Evolutionary conservation across 2,329 filamentous ascomycete species (phyloP).

Genomic region (Chlorencoelia australis): DNA sequence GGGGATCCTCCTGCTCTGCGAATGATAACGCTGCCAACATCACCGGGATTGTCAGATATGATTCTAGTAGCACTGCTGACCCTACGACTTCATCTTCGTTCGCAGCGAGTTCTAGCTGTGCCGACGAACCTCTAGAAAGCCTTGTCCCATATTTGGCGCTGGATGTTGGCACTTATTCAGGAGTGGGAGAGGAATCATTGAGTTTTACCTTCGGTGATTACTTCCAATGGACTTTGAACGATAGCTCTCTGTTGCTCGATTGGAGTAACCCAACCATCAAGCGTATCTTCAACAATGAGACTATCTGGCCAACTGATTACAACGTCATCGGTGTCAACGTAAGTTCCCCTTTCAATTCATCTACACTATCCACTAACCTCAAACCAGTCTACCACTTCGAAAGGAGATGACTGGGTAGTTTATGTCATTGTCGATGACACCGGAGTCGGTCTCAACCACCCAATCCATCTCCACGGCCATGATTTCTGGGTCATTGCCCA

Average conservation of each 20-base stretch:
- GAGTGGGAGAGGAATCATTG: conserved; percentile 11
- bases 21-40: conserved; percentile 41
- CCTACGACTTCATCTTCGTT: conserved; percentile 23
- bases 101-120: conserved; percentile 20
- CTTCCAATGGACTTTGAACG: conserved; percentile 41
- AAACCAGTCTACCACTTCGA: too few relatives aligned
- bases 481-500: conserved; percentile 38
- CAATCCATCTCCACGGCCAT: conserved; percentile 41
- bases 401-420: conserved; percentile 17
- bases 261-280: conserved; percentile 37
- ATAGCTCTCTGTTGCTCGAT: conserved; percentile 35
- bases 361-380: too few relatives aligned
- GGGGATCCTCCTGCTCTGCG: conserved; percentile 44
- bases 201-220: conserved; percentile 19
- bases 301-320: conserved; percentile 22
- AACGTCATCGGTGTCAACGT: conserved; percentile 17
- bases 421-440: conserved; percentile 22
- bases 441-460: conserved; percentile 19
- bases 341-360: conserved; percentile 8
- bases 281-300: conserved; percentile 24
- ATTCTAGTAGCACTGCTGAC: conserved; percentile 26
- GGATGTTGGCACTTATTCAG: conserved; percentile 13
- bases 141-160: conserved; percentile 23
- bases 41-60: conserved; percentile 32
- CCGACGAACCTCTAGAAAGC: conserved; percentile 22